Base-by-base conservation (phyloP, 1,139 yeast species). In the Saccharomycopsis phalli region DNA sequence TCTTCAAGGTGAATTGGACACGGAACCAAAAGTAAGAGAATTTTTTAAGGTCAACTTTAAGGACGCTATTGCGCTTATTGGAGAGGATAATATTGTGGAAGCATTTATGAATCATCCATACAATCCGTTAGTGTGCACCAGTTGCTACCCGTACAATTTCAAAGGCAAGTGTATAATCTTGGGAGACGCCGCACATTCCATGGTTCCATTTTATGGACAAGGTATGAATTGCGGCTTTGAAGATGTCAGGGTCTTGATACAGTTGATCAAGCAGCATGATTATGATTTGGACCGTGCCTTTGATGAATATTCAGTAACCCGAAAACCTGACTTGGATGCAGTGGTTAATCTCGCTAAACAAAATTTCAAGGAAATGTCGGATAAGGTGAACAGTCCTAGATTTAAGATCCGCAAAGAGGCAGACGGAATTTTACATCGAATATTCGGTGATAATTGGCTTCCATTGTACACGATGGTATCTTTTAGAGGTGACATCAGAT, bases 181-280 rank as follows among this genome's bases (percentile, higher is more conserved):
- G 27, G 96, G 96, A 3, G 96, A 88, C 58, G 95, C 96, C 1
- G 94, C 96, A 0, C 97, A 88, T 59, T 78, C 93, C 13, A 87
- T 87, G 95, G 96, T 88, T 3, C 97, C 97, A 11, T 88, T 88
- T 56, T 88, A 87, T 53, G 96, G 96, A 5, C 97, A 88, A 58
- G 97, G 97, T 2, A 81, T 88, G 93, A 88, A 88, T 57, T 84
- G 95, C 55, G 97, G 97, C 1, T 81, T 88, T 55, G 96, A 88
- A 58, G 96, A 88, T 53, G 87, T 87, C 10, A 66, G 78, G 39
- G 74, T 79, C 1, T 62, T 88, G 42, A 63, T 81, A 64, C 68
- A 70, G 31, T 57, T 76, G 13, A 55, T 84, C 35, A 76, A 75
- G 10, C 56, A 62, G 19, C 47, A 60, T 37, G 53, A 64, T 2